A percentile compares a stretch with the other conserved stretches of the same genome.
These are phyloP conservation scores for Amauroascus niger DNA, from an alignment of 2,329 filamentous ascomycete genomes.

Conservation along the genomic window DNA sequence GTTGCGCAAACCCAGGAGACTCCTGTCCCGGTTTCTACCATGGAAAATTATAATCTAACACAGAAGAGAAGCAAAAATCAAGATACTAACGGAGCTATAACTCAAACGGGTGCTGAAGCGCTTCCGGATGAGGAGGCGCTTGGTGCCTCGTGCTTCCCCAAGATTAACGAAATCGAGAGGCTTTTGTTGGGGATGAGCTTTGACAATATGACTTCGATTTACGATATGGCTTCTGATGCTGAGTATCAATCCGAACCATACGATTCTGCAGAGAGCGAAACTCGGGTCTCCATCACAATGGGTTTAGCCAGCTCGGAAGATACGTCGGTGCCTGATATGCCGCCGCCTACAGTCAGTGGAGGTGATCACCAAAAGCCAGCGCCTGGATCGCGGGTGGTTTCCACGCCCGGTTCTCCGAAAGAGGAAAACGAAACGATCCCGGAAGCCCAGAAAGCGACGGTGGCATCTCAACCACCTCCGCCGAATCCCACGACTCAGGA, in stretches of 20 bases:
- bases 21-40: conserved; percentile 12
- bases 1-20: conserved; percentile 20
- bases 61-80: conserved; percentile 19
- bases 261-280: neutral
- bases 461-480: conserved; percentile 38
- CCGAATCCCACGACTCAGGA: conserved; percentile 82
- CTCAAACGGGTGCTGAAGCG: conserved; percentile 13
- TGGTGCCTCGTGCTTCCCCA: conserved; percentile 11
- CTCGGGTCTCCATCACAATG: neutral
- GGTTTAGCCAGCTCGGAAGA: neutral
- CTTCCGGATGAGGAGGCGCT: conserved; percentile 9
- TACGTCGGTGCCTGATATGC: neutral
- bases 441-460: conserved; percentile 7
- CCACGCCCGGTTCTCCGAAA: neutral
- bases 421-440: conserved; percentile 7
- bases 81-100: conserved; percentile 19
- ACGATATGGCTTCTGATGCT: conserved; percentile 1
- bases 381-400: conserved; percentile 22
- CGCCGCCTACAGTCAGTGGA: neutral
- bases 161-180: conserved; percentile 14
- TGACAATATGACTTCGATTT: conserved; percentile 14
- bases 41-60: conserved; percentile 18
- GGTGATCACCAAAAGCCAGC: conserved; percentile 16
- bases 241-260: neutral
- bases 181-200: conserved; percentile 11